phyloP scores from a whole-genome alignment of 2,329 filamentous ascomycete genomes.

The Colletotrichum nymphaeae region DNA sequence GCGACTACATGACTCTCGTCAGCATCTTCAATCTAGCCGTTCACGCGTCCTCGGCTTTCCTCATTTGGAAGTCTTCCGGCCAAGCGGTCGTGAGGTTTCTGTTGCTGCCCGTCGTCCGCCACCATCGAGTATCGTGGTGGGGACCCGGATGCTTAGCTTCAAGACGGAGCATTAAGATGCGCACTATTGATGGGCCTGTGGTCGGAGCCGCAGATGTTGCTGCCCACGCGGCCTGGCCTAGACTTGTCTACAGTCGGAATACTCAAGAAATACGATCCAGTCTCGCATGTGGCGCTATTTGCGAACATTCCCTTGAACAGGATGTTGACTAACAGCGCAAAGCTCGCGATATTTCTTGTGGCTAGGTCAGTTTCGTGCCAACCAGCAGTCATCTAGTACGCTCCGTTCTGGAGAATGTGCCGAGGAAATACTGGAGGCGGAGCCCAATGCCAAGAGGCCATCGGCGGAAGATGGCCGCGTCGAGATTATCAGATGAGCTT shows the following conservation, averaged over 20 bases:
- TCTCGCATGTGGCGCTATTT: neutral
- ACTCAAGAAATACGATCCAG: neutral
- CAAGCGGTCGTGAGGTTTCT: neutral
- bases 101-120: conserved; percentile 3
- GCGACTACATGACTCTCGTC: neutral
- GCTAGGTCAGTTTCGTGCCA: neutral
- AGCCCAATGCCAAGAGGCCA: conserved; percentile 11
- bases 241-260: neutral
- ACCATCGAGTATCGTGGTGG: neutral
- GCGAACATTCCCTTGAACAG: neutral
- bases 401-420: neutral
- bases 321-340: neutral
- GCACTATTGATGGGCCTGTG: neutral
- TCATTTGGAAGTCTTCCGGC: neutral
- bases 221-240: neutral
- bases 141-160: conserved; percentile 15
- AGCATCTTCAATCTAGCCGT: neutral
- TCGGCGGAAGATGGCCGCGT: neutral
- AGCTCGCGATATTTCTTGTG: neutral
- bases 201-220: neutral
- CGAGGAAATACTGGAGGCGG: conserved; percentile 6
- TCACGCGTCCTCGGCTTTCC: neutral
- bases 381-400: neutral
- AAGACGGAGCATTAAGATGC: neutral
- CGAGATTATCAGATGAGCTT: conserved; percentile 29